A percentile compares a stretch with the other conserved stretches of the same genome.
These are phyloP conservation scores for Phoma sp. DNA, from an alignment of 2,329 filamentous ascomycete genomes.

Conservation along the genomic window DNA sequence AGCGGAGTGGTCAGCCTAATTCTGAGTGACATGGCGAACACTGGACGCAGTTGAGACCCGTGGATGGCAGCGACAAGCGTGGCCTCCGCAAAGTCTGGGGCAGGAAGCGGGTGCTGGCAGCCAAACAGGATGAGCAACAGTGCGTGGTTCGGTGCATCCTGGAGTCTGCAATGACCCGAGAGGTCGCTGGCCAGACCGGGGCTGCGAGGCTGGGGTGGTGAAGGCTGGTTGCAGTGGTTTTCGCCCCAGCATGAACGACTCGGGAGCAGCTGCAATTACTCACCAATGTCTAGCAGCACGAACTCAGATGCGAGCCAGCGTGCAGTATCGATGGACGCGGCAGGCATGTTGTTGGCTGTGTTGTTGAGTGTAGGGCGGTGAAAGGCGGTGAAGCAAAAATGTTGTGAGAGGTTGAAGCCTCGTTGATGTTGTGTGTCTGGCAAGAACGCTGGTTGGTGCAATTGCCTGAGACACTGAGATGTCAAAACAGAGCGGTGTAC, in stretches of 20 bases:
- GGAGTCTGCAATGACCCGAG: conserved; percentile 22
- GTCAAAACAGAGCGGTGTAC: conserved; percentile 40
- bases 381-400: conserved; percentile 44
- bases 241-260: conserved; percentile 21
- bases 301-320: conserved; percentile 53
- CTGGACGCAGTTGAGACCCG: conserved; percentile 23
- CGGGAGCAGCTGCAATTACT: conserved; percentile 40
- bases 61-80: conserved; percentile 32
- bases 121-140: conserved; percentile 22
- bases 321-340: conserved; percentile 34
- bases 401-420: conserved; percentile 26
- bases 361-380: conserved; percentile 32
- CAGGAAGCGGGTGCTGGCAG: conserved; percentile 26
- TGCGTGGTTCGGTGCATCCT: no score
- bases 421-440: conserved; percentile 31
- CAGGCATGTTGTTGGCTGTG: conserved; percentile 35
- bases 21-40: conserved; percentile 26
- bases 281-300: conserved; percentile 67
- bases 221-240: conserved; percentile 30
- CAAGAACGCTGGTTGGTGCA: conserved; percentile 39
- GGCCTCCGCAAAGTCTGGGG: conserved; percentile 43
- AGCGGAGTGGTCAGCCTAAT: conserved; percentile 35
- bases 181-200: conserved; percentile 28
- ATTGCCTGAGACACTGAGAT: conserved; percentile 27
- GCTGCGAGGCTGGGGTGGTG: conserved; percentile 18